Conservation (phyloP, 495 filamentous ascomycete genomes). For the Xylaria intraflava region DNA sequence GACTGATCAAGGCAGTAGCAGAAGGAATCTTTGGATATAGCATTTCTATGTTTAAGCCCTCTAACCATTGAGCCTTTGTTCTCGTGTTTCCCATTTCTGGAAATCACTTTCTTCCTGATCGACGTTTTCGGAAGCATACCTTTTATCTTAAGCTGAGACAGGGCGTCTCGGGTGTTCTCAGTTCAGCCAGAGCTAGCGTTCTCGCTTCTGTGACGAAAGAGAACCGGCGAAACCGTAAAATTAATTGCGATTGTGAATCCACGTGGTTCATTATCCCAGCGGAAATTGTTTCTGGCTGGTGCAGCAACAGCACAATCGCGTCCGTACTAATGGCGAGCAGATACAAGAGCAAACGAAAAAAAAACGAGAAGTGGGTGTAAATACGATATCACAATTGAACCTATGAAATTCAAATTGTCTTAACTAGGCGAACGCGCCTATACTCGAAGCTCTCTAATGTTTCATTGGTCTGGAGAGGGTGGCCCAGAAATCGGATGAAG, state of each 20-base stretch:
- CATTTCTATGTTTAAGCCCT: not conserved
- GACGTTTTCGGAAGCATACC: slow-evolving; percentile 5
- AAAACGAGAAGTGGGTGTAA: not conserved
- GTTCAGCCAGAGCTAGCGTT: not conserved
- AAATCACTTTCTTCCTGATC: not conserved
- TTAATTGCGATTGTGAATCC: not conserved
- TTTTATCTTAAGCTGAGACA: not conserved
- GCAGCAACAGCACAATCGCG: not conserved
- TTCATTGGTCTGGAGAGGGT: not conserved
- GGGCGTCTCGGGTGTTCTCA: not conserved
- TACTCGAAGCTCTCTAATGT: not conserved
- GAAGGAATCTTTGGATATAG: not conserved
- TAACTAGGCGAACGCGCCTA: not conserved
- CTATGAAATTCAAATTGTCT: not conserved
- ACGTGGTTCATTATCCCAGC: not conserved
- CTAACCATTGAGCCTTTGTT: slow-evolving; percentile 5
- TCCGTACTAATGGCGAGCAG: not conserved
- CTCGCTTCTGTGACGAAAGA: not conserved
- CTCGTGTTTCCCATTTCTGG: not conserved
- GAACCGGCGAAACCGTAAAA: slow-evolving; percentile 1
- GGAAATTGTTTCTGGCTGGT: not conserved
- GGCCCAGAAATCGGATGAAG: not conserved
- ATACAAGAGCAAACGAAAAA: not conserved
- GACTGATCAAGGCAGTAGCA: slow-evolving; percentile 1
- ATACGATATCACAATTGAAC: not conserved